These are phyloP conservation scores for Coemansia sp. DNA, from an alignment of 371 early-diverging fungal genomes.

Conservation along the genomic window DNA sequence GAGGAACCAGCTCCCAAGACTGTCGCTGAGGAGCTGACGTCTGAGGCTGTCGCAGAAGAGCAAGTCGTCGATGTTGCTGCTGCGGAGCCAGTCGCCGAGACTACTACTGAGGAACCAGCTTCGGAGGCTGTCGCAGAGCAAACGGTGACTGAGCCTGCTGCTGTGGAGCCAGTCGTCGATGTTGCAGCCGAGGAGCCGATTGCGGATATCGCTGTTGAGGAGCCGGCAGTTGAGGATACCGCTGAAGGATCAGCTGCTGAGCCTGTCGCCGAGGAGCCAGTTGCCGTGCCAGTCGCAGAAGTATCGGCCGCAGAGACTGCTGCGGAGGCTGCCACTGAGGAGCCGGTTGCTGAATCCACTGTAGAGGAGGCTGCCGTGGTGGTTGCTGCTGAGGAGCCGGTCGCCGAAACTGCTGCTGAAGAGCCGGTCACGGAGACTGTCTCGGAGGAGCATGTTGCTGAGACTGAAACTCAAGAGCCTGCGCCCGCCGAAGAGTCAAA, in stretches of 20 bases:
- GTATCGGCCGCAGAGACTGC: neutral
- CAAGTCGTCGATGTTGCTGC: neutral
- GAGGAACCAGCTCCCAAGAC: neutral
- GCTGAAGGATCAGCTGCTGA: neutral
- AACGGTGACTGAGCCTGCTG: neutral
- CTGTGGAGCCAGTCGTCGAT: neutral
- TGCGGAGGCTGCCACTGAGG: neutral
- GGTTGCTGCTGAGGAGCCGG: neutral
- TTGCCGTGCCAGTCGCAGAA: no score
- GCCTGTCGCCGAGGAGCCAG: neutral
- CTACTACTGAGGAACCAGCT: neutral
- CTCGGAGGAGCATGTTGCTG: neutral
- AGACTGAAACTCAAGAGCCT: neutral
- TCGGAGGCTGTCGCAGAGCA: neutral
- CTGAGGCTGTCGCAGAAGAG: neutral
- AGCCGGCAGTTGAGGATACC: neutral
- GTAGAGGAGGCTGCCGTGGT: neutral
- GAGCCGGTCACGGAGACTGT: neutral
- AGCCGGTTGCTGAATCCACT: neutral
- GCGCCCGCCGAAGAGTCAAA: neutral
- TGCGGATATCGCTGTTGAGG: neutral
- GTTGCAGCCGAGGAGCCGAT: neutral
- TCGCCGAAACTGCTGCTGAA: neutral
- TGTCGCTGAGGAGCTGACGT: neutral
- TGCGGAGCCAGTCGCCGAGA: neutral